Evolutionary conservation across 2,329 filamentous ascomycete species (phyloP), one percentile per base, ranked within the genome.

Genomic region (Cladophialophora immunda): DNA sequence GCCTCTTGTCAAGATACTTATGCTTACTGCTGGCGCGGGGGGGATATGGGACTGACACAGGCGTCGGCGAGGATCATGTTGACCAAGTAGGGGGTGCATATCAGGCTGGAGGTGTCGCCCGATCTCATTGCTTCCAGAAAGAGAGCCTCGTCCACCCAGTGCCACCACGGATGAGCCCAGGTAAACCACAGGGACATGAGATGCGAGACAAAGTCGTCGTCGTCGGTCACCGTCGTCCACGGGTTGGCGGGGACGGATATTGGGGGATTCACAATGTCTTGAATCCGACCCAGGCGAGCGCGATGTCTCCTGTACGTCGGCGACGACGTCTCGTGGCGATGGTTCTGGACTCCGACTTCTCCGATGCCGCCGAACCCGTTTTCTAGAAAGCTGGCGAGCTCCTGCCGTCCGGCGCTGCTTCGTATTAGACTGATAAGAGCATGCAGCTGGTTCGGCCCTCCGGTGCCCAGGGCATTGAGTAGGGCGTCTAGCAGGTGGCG

Each of bases 41-140:
- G 22, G 4, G 45, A 17, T 6, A 41, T 27, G 45, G 19, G 22
- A 50, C 76, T 65, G 71, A 77, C 76, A 71, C 76, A 75, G 36
- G 75, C 74, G 58, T 76, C 73, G 45, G 66, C 66, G 17, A 68
- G 58, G 29, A 68, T 68, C 62, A 63, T 66, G 50, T 78, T 78
- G 38, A 78, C 77, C 56, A 78, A 67, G 53, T 76, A 78, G 2
- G 76, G 75, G 0, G 76, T 76, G 68, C 77, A 78, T 15, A 64
- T 52, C n/a, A 62, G 63, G 27, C 64, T 65, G 2, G 70, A 68
- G 8, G 73, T 25, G 19, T 75, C 66, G 5, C 73, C 74, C 17
- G 74, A 69, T 64, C 69, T 70, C 78, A 80, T 80, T 32, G 76
- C 77, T 34, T 71, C 67, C 11, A 80, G 61, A 59, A 80, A 79